These are phyloP conservation scores for Eucalyptus polybractea DNA, from an alignment of 345 rosid species.

Conservation along the genomic window DNA sequence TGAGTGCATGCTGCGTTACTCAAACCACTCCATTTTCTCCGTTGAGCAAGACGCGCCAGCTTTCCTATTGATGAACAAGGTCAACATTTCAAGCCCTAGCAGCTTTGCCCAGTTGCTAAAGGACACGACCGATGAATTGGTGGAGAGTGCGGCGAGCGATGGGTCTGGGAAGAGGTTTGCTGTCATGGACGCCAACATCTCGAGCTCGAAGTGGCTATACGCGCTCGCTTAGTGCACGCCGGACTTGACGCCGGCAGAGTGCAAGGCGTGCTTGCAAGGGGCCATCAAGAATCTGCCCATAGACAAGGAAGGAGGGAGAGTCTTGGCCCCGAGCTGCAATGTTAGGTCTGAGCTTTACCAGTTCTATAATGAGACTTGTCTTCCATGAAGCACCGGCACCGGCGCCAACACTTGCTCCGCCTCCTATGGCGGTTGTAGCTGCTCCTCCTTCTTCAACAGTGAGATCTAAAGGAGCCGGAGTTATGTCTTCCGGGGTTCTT, in stretches of 20 bases:
- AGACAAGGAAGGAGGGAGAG: conserved; percentile 13
- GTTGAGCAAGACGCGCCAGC: background rate
- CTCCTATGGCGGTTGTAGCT: no score
- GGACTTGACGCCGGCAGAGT: conserved; percentile 15
- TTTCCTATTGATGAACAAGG: background rate
- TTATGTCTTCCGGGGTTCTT: background rate
- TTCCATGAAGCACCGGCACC: background rate
- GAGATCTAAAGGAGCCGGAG: background rate
- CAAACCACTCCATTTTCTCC: background rate
- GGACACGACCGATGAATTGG: background rate
- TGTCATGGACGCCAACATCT: background rate
- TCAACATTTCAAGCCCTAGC: background rate
- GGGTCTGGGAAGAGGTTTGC: conserved; percentile 21
- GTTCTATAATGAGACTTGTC: conserved; percentile 14
- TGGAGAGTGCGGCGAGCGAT: background rate
- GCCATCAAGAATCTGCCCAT: background rate
- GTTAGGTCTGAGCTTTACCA: conserved; percentile 18
- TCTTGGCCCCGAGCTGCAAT: conserved; percentile 25
- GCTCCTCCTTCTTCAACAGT: no score
- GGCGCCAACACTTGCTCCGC: background rate
- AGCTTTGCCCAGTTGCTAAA: background rate
- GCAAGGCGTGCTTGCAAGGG: conserved; percentile 13
- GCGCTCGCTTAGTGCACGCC: conserved; percentile 41
- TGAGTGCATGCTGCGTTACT: conserved; percentile 11
- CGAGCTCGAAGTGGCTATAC: conserved; percentile 9